Evolutionary conservation across 2,329 filamentous ascomycete genomes (phyloP), one percentile per base, ranked within the genome.

Genomic region (Nemania sp.): DNA sequence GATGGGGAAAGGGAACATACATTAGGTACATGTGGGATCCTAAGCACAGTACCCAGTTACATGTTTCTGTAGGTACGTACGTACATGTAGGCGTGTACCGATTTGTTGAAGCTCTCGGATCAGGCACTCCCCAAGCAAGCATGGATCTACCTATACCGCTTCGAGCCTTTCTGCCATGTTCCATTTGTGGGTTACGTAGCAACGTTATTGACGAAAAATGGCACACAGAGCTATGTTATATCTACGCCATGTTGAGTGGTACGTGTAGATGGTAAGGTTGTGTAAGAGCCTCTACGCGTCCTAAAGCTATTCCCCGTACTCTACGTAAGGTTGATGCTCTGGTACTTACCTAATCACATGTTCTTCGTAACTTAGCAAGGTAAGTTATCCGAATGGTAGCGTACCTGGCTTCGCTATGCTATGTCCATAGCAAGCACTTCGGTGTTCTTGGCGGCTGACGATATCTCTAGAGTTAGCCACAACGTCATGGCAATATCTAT

Each of bases 71-170:
- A 56, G 7, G 27, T 49, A 56, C 53, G 18, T 41, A n/a, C n/a
- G n/a, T n/a, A n/a, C n/a, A n/a, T n/a, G n/a, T n/a, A n/a, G n/a
- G n/a, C n/a, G 7, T 32, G 63, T 41, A 29, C 41, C 52, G 15
- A 32, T 35, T 59, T 35, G 38, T 49, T 32, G 47, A 43, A 43
- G 41, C 26, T 35, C 41, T 27, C 35, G 26, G 35, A 55, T 43
- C 63, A 67, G 54, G 53, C 53, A 66, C 58, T 57, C 62, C 43
- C 43, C 24, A 35, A n/a, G 62, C 38, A 32, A 59, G 62, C 55
- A 55, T 47, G 60, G 59, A 49, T n/a, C n/a, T n/a, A 38, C 18
- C 45, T 29, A 32, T 49, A 47, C 27, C 27, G 32, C 45, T 51
- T 38, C 27, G 38, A 51, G 27, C 27, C 26, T n/a, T 60, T 60